Percentiles rank a stretch among this genome's conserved stretches.
phyloP scores from a whole-genome alignment of 202 grass and related monocot genomes.

The Carex arenaria region DNA sequence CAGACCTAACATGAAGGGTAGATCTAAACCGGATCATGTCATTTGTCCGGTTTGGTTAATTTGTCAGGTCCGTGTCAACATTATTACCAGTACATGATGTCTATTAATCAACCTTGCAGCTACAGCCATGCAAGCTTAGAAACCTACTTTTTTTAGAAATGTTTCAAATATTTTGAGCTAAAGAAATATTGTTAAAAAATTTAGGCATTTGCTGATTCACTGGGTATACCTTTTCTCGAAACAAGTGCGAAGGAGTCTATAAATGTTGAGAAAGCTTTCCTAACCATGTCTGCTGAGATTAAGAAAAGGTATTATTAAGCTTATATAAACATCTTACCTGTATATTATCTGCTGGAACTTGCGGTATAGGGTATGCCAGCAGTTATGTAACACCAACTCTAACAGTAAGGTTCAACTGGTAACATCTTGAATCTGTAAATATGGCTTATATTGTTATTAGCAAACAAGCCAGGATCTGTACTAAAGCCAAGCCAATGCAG shows the following conservation, averaged over 20 bases:
- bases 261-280: constrained; percentile 94
- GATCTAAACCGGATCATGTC: background rate
- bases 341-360: background rate
- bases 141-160: background rate
- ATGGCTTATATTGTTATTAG: background rate
- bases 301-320: constrained; percentile 61
- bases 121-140: background rate
- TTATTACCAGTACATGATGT: background rate
- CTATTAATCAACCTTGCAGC: background rate
- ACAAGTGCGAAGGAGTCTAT: constrained; percentile 97
- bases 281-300: constrained; percentile 89
- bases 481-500: background rate
- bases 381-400: background rate
- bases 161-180: constrained; percentile 1
- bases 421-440: background rate
- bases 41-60: background rate
- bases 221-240: constrained; percentile 89
- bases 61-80: background rate
- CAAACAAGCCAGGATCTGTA: background rate
- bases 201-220: constrained; percentile 80
- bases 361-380: background rate
- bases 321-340: background rate
- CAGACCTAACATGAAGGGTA: background rate
- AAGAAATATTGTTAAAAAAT: constrained; percentile 17
- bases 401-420: background rate